Evolutionary conservation across 202 grass and related monocot genomes (phyloP).

Genomic region (Schoenoplectus triqueter): DNA sequence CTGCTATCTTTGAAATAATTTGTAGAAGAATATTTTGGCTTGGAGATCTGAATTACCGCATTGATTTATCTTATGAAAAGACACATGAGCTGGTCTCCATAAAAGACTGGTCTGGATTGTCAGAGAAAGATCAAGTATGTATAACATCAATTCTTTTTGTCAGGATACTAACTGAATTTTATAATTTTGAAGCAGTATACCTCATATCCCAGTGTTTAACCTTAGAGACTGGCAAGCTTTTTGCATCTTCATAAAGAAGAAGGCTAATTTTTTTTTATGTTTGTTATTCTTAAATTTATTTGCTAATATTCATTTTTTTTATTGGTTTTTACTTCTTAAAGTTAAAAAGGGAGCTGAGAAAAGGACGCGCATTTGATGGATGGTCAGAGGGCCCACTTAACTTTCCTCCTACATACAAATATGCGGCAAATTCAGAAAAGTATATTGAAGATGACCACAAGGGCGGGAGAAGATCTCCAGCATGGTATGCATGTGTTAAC

Average conservation of each 20-base stretch:
- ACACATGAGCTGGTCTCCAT: constrained; percentile 55
- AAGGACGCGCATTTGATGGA: constrained; percentile 70
- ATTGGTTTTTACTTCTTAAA: constrained; percentile 26
- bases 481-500: constrained; percentile 54
- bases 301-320: constrained; percentile 3
- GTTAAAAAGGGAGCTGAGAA: constrained; percentile 73
- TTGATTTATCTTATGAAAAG: constrained; percentile 68
- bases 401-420: constrained; percentile 97
- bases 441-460: constrained; percentile 74
- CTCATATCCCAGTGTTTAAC: not conserved
- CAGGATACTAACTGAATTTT: not conserved
- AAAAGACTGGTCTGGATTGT: constrained; percentile 52
- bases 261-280: not conserved
- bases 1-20: not conserved
- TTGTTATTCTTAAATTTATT: constrained; percentile 22
- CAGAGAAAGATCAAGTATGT: constrained; percentile 78
- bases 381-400: constrained; percentile 78
- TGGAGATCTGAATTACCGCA: constrained; percentile 88
- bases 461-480: constrained; percentile 71
- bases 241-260: not conserved
- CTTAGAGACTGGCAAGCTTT: not conserved
- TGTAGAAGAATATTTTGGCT: constrained; percentile 93
- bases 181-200: not conserved
- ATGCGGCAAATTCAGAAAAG: constrained; percentile 55
- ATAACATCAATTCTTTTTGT: constrained; percentile 2